Base-by-base conservation (phyloP, 108 stramenopile species). In the Cyclotella choctawhatcheeana region DNA sequence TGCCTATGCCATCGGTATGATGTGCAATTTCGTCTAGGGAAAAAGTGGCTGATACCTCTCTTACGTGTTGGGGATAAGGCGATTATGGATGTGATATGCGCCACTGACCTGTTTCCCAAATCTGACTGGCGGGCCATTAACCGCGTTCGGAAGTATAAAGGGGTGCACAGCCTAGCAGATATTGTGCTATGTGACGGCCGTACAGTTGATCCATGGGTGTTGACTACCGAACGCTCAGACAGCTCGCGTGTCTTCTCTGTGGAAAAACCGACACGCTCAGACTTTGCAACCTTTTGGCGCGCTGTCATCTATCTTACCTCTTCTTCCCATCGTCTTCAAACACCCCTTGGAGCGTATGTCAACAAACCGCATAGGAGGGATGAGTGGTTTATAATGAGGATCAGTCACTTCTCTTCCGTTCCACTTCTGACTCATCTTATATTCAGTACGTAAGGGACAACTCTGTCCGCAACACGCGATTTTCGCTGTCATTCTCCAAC, bases 51-150 rank as follows among this genome's bases (percentile, higher is more conserved):
- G 4, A 54, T 54, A 5, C 53, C 53, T 8, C 53, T 54, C 4
- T 3, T 27, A 2, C 22, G 53, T 2, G 25, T 26, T 2, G 5
- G 26, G 4, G 53, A 54, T 26, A 54, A 16, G 16, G 53, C 53
- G 2, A 27, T 54, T 5, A 54, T 54, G 53, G 53, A 54, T 54
- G 53, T 54, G 53, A 27, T 54, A 27, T 54, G 53, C 27, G 3
- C 25, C 53, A 27, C 53, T 7, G 53, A 54, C 17, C 24, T 54
- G 53, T 54, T 16, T 27, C 3, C 25, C 8, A 24, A 27, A 26
- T 8, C 7, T 5, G 24, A 54, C 27, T 29, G 27, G 27, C 12
- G 5, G 5, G 53, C 53, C 4, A 29, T 54, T 25, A 25, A 27
- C 8, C 27, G 53, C 5, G 26, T 54, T 4, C 22, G 27, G 53